These are phyloP conservation scores for Oryza nivara DNA, from an alignment of 176 grass and related monocot genomes.

Conservation along the genomic window DNA sequence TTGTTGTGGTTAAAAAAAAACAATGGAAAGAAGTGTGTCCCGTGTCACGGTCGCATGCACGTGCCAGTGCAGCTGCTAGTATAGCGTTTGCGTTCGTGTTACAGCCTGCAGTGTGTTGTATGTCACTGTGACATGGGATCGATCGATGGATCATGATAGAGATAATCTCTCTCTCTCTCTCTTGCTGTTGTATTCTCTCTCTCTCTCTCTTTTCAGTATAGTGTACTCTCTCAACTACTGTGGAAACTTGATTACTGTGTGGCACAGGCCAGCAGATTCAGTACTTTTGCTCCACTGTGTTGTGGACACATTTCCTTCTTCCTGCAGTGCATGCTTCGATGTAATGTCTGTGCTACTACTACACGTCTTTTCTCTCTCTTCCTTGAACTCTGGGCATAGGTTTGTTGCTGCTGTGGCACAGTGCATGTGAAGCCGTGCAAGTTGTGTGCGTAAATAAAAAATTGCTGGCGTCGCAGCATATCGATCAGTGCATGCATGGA, in stretches of 20 bases:
- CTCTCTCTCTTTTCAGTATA: slow-evolving; percentile 29
- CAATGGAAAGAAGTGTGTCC: background rate
- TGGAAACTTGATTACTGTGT: slow-evolving; percentile 34
- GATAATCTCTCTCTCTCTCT: background rate
- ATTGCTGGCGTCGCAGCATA: background rate
- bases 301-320: slow-evolving; percentile 15
- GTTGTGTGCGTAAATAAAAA: background rate
- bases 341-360: slow-evolving; percentile 21
- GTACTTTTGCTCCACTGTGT: slow-evolving; percentile 18
- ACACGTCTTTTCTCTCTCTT: background rate
- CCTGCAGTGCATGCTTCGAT: background rate
- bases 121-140: slow-evolving; percentile 57
- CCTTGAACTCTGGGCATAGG: slow-evolving; percentile 36
- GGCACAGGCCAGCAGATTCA: slow-evolving; percentile 6
- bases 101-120: slow-evolving; percentile 35
- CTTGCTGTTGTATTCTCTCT: background rate
- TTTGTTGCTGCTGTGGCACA: slow-evolving; percentile 11
- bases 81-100: background rate
- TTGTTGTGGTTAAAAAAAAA: background rate
- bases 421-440: slow-evolving; percentile 40
- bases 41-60: slow-evolving; percentile 60
- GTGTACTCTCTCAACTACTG: slow-evolving; percentile 54
- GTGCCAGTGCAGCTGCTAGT: slow-evolving; percentile 23
- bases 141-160: background rate
- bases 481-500: slow-evolving; percentile 14